Conservation (phyloP, 106 monocot species). For the Platanthera guangdongensis region DNA sequence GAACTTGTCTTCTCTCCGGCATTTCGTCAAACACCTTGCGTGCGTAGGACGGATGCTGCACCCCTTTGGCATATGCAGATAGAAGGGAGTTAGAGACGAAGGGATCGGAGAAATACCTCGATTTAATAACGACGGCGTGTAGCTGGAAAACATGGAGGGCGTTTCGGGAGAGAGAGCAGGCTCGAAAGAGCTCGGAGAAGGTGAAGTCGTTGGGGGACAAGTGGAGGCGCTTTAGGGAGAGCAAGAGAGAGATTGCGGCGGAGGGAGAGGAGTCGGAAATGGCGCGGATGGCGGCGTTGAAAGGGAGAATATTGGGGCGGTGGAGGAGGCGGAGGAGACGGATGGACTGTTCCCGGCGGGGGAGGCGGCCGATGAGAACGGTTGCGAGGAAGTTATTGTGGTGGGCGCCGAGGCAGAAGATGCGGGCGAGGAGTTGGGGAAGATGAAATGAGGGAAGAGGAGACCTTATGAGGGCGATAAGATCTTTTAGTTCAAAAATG, state of each 20-base stretch:
- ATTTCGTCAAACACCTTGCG: constrained; percentile 23
- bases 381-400: constrained; percentile 32
- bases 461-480: constrained; percentile 19
- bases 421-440: constrained; percentile 27
- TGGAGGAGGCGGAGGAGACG: constrained; percentile 24
- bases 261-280: constrained; percentile 21
- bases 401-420: constrained; percentile 24
- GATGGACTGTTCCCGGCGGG: constrained; percentile 11
- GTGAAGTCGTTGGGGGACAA: constrained; percentile 36
- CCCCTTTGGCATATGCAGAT: constrained; percentile 17
- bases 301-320: constrained; percentile 32
- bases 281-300: constrained; percentile 43
- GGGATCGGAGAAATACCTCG: constrained; percentile 10
- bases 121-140: constrained; percentile 22
- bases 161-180: constrained; percentile 9
- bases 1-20: constrained; percentile 11
- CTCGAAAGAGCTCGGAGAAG: constrained; percentile 44
- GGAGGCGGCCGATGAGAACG: constrained; percentile 30
- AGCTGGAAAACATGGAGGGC: constrained; percentile 7
- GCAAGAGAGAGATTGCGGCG: constrained; percentile 29
- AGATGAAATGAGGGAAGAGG: constrained; percentile 8
- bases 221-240: constrained; percentile 13
- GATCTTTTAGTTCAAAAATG: not conserved
- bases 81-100: constrained; percentile 22
- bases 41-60: not conserved